Conservation (phyloP, 257 asterid species). For the Plectranthus barbatus region DNA sequence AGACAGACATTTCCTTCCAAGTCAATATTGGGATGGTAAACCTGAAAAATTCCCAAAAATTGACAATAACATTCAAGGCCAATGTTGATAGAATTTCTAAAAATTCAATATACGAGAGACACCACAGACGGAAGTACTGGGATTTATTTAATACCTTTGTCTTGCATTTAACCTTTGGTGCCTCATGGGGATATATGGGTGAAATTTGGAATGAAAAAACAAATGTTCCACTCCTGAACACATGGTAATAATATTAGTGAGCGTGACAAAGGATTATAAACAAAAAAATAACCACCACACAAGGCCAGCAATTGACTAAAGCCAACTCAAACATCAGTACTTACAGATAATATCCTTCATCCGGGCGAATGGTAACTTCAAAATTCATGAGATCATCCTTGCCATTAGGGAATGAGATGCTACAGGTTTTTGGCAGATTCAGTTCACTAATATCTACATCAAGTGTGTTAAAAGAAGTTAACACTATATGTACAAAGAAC, state of each 20-base stretch:
- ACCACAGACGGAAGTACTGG: neutral
- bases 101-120: neutral
- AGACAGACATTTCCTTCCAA: constrained; percentile 95
- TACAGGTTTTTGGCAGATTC: constrained; percentile 79
- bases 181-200: constrained; percentile 95
- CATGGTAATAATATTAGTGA: constrained; percentile 8
- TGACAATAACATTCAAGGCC: neutral
- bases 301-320: no score
- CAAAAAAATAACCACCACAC: neutral
- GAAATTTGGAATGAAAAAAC: constrained; percentile 84
- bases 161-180: constrained; percentile 99
- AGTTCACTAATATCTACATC: constrained; percentile 77
- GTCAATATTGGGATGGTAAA: constrained; percentile 95
- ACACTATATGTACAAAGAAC: neutral
- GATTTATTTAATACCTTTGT: constrained; percentile 65
- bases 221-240: constrained; percentile 73
- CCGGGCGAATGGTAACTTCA: constrained; percentile 87
- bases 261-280: neutral
- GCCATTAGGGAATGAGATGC: constrained; percentile 81
- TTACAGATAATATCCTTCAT: constrained; percentile 83
- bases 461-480: constrained; percentile 4
- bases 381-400: constrained; percentile 95
- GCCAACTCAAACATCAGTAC: constrained; percentile 7
- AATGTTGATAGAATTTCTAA: neutral
- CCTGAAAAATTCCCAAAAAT: constrained; percentile 33